phyloP scores from a whole-genome alignment of 2,329 filamentous ascomycete genomes.

The Fusarium penzigii region DNA sequence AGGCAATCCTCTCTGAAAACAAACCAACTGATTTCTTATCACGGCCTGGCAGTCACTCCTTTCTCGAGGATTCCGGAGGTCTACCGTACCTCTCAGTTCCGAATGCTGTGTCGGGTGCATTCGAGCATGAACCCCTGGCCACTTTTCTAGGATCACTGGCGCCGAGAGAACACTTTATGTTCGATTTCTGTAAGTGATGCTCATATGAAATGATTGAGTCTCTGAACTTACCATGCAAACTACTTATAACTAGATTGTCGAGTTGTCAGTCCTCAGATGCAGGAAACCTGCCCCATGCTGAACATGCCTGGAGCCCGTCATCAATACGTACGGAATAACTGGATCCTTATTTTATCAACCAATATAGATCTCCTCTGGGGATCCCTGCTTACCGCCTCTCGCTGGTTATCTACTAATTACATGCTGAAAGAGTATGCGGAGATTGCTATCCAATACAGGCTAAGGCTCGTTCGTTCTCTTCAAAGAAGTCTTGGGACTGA shows the following conservation, averaged over 20 bases:
- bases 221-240: too few species aligned
- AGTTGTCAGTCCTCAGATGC: conserved; percentile 8
- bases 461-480: conserved; percentile 6
- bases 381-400: conserved; percentile 12
- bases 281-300: conserved; percentile 9
- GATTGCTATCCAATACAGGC: conserved; percentile 14
- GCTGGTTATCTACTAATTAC: conserved; percentile 4
- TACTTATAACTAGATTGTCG: conserved; percentile 1
- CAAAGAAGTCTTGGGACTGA: neutral
- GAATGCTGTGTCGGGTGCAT: neutral
- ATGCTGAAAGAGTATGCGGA: conserved; percentile 1
- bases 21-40: neutral
- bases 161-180: conserved; percentile 9
- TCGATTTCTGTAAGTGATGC: conserved; percentile 11
- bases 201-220: neutral
- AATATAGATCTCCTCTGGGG: conserved; percentile 10
- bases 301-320: conserved; percentile 1
- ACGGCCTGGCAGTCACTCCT: neutral
- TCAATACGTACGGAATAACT: conserved; percentile 4
- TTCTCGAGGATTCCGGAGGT: too few species aligned
- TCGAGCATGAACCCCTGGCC: conserved; percentile 15
- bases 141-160: conserved; percentile 10
- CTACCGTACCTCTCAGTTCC: too few species aligned
- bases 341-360: conserved; percentile 10
- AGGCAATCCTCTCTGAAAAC: neutral